Base-by-base conservation (phyloP, 2,329 filamentous ascomycete species). In the Fusarium sp. region DNA sequence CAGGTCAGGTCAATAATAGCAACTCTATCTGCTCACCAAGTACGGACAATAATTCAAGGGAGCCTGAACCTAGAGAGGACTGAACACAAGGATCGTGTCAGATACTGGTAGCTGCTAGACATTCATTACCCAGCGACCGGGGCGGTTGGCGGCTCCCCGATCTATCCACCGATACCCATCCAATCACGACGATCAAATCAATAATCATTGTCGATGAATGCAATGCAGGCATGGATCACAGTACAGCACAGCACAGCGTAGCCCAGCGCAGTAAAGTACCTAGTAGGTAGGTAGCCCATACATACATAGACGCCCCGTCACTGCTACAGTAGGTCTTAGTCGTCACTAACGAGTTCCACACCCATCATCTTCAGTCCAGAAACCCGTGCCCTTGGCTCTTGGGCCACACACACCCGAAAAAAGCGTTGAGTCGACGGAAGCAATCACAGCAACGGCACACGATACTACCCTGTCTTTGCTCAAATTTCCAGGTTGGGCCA, bases 71-170 rank as follows among this genome's bases (percentile, higher is more conserved):
- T 45, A 13, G 22, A 30, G 36, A 56, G 53, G n/a, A n/a, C 28
- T 44, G 53, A 33, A 31, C 53, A 26, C 22, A 56, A 18, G 16
- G 16, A 56, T 39, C 53, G 38, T 56, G 53, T 33, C 53, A 56
- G 53, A 56, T 44, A 44, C 53, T 7, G 38, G n/a, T 44, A 55
- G 24, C 45, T 48, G 28, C 45, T 31, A n/a, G 45, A 47, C 31
- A 35, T 51, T 35, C 48, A 51, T 35, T n/a, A 39, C 44, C 38
- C 26, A 65, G 44, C 35, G 61, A 30, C 36, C 61, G 68, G 69
- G 69, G 68, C 57, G 55, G 33, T 44, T 48, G 44, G 53, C 69
- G 63, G 68, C 48, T 71, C 69, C 69, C 69, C 69, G 69, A 72
- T 68, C 53, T 69, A 63, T 53, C 69, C 68, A 72, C 63, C 69